Base-by-base conservation (phyloP, 1,139 yeast genomes). In the Lodderomyces metapsilosis region DNA sequence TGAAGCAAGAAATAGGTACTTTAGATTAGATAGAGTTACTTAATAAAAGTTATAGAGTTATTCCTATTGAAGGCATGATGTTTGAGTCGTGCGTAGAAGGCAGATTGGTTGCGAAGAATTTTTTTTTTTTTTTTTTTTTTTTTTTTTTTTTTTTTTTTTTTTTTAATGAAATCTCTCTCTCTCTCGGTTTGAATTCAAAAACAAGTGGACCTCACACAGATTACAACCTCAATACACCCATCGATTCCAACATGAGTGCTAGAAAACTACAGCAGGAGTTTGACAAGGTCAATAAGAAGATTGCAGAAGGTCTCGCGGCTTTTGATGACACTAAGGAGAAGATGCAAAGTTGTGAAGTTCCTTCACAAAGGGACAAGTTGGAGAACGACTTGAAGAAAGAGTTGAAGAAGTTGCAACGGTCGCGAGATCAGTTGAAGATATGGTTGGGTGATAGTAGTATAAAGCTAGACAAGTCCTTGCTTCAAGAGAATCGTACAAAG, bases 401-500 rank as follows among this genome's bases (percentile, higher is more conserved):
- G 62, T 92, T 94, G 63, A 94, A 94, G 65, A 91, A 89, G 64
- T 74, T 94, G 42, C 99, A 94, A 62, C 80, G 96, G 58, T 82
- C 86, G 58, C 79, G 98, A 61, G 98, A 94, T 64, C 98, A 91
- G 65, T 87, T 94, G 52, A 94, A 94, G 64, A 85, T 88, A 43
- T 94, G 98, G 98, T 71, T 91, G 58, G 81, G 95, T 37, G 95
- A 94, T 53, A 85, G 84, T 54, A 95, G 94, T 49, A 91, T 91
- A 41, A 91, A 94, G 63, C 94, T 92, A 57, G 95, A 89, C 66
- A 85, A 88, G 59, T 72, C 66, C 36, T 64, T 74, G 40, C 66
- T 94, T 46, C 76, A 80, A 49, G 98, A 91, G 47, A 87, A 89
- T 54, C 75, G 98, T 42, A 77, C 83, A 52, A 71, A 82, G 52